Evolutionary conservation across 345 rosid genomes (phyloP), one percentile per base, ranked within the genome.

Genomic region (Rhodomyrtus tomentosa): DNA sequence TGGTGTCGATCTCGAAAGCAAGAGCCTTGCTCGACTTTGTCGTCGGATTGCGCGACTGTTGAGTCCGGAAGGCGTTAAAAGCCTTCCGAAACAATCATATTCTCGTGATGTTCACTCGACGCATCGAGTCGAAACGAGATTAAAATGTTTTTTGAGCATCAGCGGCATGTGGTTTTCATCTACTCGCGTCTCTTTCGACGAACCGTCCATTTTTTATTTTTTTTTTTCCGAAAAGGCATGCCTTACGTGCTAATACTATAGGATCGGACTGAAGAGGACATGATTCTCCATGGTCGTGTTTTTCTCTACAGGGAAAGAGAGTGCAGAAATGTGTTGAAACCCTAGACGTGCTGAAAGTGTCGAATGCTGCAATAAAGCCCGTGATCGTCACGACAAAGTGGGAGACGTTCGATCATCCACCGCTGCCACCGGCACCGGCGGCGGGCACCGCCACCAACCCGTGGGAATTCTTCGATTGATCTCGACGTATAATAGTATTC

Each of bases 321-420:
- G 92, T 92, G 87, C 88, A 90, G 80, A 91, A 89, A 42, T 89
- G 91, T 52, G 94, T 86, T 59, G 94, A 93, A 86, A 90, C 80
- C 20, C 92, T 91, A 0, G 94, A 88, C 27, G 80, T 45, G 20
- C 49, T 87, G 86, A 92, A 88, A 86, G 83, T 88, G 18, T 82
- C 88, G 20, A 92, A 91, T n/a, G 88, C 88, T 49, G 89, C 68
- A 80, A 84, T 86, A 24, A 89, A 87, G 85, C 88, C 88, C 4
- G 89, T 83, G 25, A 20, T 87, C 16, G 85, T 90, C 27, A 88
- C 89, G 12, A 86, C 89, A 53, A 86, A 91, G 53, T 90, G 92
- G 92, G 92, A 90, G 87, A 93, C 87, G 13, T 89, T 90, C 68
- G 92, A 88, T 32, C 88, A 86, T 51, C 88, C 92, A 81, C 82